Evolutionary conservation across 306 rosid species (phyloP), one percentile per base, ranked within the genome.

Genomic region (Quercus agrifolia): DNA sequence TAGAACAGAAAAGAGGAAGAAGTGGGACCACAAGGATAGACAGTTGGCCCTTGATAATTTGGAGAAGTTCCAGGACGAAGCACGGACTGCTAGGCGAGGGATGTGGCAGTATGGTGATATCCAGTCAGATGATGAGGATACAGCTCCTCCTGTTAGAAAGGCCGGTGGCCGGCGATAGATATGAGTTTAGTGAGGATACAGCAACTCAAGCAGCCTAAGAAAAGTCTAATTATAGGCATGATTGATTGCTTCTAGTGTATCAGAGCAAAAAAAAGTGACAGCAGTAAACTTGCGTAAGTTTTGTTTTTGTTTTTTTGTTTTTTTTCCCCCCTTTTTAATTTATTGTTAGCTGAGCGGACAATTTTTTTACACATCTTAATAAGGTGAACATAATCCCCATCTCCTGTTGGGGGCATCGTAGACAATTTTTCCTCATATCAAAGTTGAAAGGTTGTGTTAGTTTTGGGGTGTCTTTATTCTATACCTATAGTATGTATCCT

Each of bases 51-150:
- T 91, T 6, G 97, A 87, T 55, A 93, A 85, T 78, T 76, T 95
- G 85, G 99, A 95, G 78, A 83, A 71, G 78, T 91, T 86, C 86
- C 98, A 91, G 90, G 90, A 85, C 44, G 97, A 90, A 83, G 98
- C 99, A 0, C 82, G 89, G 51, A 88, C 89, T 2, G 82, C 71
- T 57, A 82, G 99, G 79, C 90, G 85, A 12, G 94, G 98, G 41
- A 95, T 91, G 74, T 95, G 99, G 99, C 94, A 89, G 85, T 93
- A 95, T 31, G 99, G 99, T 64, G 96, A 95, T 64, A 82, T 89
- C 74, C 88, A 91, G 84, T 93, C 99, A 0, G 99, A 95, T 51
- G 99, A 95, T 0, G 99, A 95, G 75, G 99, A 95, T 66, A 59
- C 73, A 5, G 88, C 68, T 49, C 96, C 92, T 81, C 93, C 92